phyloP scores from a whole-genome alignment of 2,329 filamentous ascomycete genomes.

The Alternaria arbusti region DNA sequence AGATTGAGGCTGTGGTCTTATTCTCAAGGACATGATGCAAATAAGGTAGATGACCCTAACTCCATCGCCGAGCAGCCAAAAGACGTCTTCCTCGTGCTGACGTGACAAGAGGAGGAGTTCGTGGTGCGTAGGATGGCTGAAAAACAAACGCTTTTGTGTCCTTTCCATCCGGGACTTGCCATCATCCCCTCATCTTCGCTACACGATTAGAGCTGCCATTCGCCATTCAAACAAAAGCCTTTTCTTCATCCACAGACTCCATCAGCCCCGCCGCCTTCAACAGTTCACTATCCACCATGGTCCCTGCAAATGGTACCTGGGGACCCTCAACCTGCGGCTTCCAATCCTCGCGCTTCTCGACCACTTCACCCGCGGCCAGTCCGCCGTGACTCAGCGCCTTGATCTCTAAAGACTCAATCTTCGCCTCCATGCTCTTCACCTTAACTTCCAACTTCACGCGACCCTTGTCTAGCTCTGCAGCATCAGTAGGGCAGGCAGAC shows the following conservation, averaged over 20 bases:
- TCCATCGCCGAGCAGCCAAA: neutral
- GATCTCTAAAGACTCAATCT: constrained; percentile 23
- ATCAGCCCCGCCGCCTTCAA: constrained; percentile 37
- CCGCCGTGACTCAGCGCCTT: constrained; percentile 24
- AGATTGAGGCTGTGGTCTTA: neutral
- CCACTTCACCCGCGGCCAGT: constrained; percentile 19
- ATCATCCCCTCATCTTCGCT: neutral
- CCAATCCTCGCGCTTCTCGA: constrained; percentile 27
- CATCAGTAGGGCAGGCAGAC: constrained; percentile 20
- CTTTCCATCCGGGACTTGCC: neutral
- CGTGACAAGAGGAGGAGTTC: neutral
- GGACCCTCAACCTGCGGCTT: constrained; percentile 23
- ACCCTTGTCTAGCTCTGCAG: constrained; percentile 20
- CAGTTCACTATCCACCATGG: constrained; percentile 39
- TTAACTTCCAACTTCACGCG: constrained; percentile 25
- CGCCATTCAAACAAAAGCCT: constrained; percentile 5
- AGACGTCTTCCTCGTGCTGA: neutral
- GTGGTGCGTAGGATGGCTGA: neutral
- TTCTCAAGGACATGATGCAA: neutral
- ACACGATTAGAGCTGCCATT: neutral
- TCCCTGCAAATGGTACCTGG: constrained; percentile 38
- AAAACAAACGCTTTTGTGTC: neutral
- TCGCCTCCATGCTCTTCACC: constrained; percentile 22
- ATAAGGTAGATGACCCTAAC: neutral
- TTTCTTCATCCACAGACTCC: constrained; percentile 18